Conservation (phyloP, 192 early-diverging fungal genomes). For the Phycomyces nitens region DNA sequence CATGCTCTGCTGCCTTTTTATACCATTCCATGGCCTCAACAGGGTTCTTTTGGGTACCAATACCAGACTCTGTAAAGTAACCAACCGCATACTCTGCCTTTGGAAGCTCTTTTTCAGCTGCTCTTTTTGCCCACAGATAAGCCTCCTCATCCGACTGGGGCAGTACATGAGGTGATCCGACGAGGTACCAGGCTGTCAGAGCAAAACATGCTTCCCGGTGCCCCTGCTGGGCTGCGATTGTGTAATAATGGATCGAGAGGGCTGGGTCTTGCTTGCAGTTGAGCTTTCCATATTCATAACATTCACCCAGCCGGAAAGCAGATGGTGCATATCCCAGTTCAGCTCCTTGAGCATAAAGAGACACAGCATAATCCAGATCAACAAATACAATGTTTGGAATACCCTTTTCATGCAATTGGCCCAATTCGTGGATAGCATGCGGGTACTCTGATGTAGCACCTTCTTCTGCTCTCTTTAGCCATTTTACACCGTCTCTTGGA, state of each 20-base stretch:
- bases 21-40: slow-evolving; percentile 59
- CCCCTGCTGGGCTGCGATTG: slow-evolving; percentile 58
- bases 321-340: slow-evolving; percentile 65
- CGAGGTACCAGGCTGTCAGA: slow-evolving; percentile 65
- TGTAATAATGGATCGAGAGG: slow-evolving; percentile 57
- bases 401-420: slow-evolving; percentile 52
- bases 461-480: slow-evolving; percentile 56
- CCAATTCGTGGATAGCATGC: slow-evolving; percentile 59
- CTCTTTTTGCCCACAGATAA: slow-evolving; percentile 57
- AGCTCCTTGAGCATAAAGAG: slow-evolving; percentile 59
- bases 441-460: slow-evolving; percentile 56
- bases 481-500: slow-evolving; percentile 58
- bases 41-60: slow-evolving; percentile 52
- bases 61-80: slow-evolving; percentile 64
- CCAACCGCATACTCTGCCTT: slow-evolving; percentile 66
- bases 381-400: slow-evolving; percentile 59
- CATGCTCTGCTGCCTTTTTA: slow-evolving; percentile 62
- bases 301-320: slow-evolving; percentile 56
- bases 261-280: slow-evolving; percentile 50
- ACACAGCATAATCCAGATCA: slow-evolving; percentile 59
- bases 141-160: slow-evolving; percentile 61
- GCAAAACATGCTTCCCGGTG: slow-evolving; percentile 63
- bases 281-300: slow-evolving; percentile 64
- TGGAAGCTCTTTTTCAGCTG: slow-evolving; percentile 55
- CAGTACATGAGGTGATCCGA: slow-evolving; percentile 49